These are phyloP conservation scores for Alternaria alternata DNA, from an alignment of 2,329 filamentous ascomycete species.

Conservation along the genomic window DNA sequence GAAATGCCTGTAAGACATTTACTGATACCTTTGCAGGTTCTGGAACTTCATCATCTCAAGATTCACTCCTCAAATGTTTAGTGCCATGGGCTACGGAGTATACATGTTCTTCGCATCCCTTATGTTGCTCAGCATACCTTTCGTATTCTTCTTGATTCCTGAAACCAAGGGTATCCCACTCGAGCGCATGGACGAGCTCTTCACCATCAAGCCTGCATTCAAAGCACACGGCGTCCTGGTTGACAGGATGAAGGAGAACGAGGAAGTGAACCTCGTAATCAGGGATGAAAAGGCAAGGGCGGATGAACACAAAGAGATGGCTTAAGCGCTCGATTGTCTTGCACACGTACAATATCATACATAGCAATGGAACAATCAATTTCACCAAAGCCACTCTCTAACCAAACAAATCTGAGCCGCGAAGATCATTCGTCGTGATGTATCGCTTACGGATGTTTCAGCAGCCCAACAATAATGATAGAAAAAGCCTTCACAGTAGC, in stretches of 20 bases:
- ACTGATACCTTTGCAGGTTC: constrained; percentile 52
- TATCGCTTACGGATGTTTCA: neutral
- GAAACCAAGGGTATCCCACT: constrained; percentile 58
- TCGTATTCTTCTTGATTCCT: constrained; percentile 50
- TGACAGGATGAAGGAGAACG: constrained; percentile 47
- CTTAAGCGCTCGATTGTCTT: constrained; percentile 1
- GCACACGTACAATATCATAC: neutral
- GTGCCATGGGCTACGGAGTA: constrained; percentile 55
- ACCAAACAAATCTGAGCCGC: neutral
- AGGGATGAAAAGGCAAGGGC: constrained; percentile 48
- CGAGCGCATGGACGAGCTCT: constrained; percentile 58
- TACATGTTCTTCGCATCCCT: constrained; percentile 60
- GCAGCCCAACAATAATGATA: neutral
- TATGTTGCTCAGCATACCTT: constrained; percentile 54
- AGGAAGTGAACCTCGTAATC: constrained; percentile 39
- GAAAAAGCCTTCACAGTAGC: neutral
- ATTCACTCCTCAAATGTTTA: constrained; percentile 73
- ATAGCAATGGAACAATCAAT: neutral
- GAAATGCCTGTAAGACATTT: neutral
- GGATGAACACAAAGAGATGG: constrained; percentile 23
- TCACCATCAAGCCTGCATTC: constrained; percentile 54
- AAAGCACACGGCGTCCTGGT: constrained; percentile 54
- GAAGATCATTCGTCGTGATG: neutral
- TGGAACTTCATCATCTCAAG: constrained; percentile 74
- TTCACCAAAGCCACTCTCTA: neutral